Percentiles rank a stretch among this genome's conserved stretches.
Evolutionary conservation across 73 alveolate genomes (phyloP).

Genomic region (Halteria grandinella): DNA sequence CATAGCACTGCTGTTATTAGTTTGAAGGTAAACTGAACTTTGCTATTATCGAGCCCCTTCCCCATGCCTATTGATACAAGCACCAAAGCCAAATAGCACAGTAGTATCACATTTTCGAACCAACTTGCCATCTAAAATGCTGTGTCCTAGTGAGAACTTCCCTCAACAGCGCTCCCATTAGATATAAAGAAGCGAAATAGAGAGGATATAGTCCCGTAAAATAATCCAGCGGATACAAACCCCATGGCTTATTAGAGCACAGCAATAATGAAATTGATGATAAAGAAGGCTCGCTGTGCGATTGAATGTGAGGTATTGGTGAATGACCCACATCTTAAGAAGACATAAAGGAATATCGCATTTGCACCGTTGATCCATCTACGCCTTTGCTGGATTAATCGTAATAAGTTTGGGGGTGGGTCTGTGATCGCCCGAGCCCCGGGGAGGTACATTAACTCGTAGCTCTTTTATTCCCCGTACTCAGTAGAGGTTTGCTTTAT

Average conservation of each 20-base stretch:
- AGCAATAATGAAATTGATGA: neutral
- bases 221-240: conserved; percentile 9
- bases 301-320: neutral
- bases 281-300: neutral
- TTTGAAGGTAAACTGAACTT: neutral
- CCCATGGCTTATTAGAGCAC: neutral
- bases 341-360: neutral
- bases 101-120: neutral
- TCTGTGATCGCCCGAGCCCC: conserved; percentile 63
- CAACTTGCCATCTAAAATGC: neutral
- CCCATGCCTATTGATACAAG: conserved; percentile 12
- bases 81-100: neutral
- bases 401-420: conserved; percentile 46
- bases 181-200: neutral
- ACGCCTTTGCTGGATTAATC: conserved; percentile 50
- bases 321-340: neutral
- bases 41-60: neutral
- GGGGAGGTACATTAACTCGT: conserved; percentile 42
- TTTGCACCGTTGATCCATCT: conserved; percentile 68
- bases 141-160: no score
- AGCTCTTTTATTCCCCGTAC: no score
- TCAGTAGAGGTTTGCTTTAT: no score
- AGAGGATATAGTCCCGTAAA: neutral
- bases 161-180: no score
- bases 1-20: neutral